Conservation (phyloP, 2,329 filamentous ascomycete genomes). For the Diaporthe sp. region DNA sequence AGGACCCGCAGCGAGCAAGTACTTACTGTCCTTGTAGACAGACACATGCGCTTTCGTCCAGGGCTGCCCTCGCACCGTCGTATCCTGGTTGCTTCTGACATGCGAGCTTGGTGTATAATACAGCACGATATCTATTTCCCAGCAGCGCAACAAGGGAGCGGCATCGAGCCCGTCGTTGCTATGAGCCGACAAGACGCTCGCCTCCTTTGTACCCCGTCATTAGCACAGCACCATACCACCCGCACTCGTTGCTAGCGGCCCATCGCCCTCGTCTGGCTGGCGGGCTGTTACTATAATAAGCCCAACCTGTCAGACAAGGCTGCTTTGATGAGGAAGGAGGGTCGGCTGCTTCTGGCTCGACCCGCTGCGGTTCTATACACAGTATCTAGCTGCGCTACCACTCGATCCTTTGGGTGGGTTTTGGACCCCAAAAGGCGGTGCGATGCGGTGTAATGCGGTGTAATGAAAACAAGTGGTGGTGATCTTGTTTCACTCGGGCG, state of each 20-base stretch:
- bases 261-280: constrained; percentile 7
- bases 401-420: constrained; percentile 26
- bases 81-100: constrained; percentile 15
- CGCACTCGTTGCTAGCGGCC: constrained; percentile 17
- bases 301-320: constrained; percentile 25
- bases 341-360: constrained; percentile 31
- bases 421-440: constrained; percentile 38
- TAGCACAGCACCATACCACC: constrained; percentile 11
- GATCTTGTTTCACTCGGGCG: constrained; percentile 34
- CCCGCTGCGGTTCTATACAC: background rate
- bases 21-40: constrained; percentile 5
- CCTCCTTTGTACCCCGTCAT: constrained; percentile 4
- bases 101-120: background rate
- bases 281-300: constrained; percentile 31
- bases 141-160: background rate
- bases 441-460: constrained; percentile 20
- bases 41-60: background rate
- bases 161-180: background rate
- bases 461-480: constrained; percentile 25
- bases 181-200: background rate
- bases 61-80: background rate
- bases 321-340: constrained; percentile 31
- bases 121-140: background rate
- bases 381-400: constrained; percentile 3
- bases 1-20: background rate